phyloP scores from a whole-genome alignment of 345 rosid species.

The Arabidopsis arenosa region DNA sequence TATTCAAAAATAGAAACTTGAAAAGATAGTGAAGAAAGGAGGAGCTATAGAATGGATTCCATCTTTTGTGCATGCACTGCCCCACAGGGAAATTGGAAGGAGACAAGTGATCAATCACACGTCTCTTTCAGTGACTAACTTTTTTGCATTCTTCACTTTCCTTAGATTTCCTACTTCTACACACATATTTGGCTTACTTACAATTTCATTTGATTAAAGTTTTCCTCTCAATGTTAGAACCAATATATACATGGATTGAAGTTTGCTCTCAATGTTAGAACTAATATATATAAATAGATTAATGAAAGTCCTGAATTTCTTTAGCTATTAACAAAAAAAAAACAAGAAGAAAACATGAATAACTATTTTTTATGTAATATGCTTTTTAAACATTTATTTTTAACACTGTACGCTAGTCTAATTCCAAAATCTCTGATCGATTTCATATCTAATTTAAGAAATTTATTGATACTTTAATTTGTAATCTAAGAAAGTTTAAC shows the following conservation, averaged over 20 bases:
- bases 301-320: too few relatives aligned
- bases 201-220: constrained; percentile 25
- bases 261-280: neutral
- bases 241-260: neutral
- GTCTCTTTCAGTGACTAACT: constrained; percentile 62
- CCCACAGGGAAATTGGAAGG: constrained; percentile 68
- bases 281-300: neutral
- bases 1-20: constrained; percentile 32
- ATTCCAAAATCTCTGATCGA: neutral
- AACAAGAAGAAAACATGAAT: neutral
- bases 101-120: constrained; percentile 60
- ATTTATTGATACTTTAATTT: neutral
- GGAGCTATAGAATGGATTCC: constrained; percentile 55
- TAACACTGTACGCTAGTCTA: neutral
- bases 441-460: neutral
- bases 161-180: constrained; percentile 35
- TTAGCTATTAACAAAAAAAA: too few relatives aligned
- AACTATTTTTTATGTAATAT: neutral
- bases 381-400: neutral
- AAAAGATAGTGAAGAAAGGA: constrained; percentile 61
- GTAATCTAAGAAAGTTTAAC: neutral
- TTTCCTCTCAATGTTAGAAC: constrained; percentile 15
- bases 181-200: constrained; percentile 30
- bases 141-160: constrained; percentile 39
- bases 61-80: constrained; percentile 82